These are phyloP conservation scores for Torulaspora indica DNA, from an alignment of 805 yeast species.

Conservation along the genomic window DNA sequence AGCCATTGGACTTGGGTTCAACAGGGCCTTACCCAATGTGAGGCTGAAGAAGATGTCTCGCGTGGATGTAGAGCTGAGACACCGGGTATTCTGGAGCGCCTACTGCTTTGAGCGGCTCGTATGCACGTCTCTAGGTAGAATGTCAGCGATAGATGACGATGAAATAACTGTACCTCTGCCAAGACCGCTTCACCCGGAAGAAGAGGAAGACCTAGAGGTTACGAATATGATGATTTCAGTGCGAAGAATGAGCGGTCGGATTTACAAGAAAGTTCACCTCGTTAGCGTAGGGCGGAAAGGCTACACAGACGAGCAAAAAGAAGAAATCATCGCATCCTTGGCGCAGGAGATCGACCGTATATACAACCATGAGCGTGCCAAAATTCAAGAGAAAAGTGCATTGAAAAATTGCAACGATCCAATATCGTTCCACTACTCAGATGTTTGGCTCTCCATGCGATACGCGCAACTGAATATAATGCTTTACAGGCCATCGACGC, in stretches of 20 bases:
- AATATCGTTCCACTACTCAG: constrained; percentile 36
- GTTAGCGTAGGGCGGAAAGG: constrained; percentile 38
- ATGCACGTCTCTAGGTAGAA: constrained; percentile 47
- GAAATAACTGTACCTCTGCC: constrained; percentile 48
- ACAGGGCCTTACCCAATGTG: constrained; percentile 36
- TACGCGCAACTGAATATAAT: constrained; percentile 46
- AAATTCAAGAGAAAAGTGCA: constrained; percentile 24
- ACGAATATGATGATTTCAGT: constrained; percentile 42
- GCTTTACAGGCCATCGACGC: constrained; percentile 47
- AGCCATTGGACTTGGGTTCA: constrained; percentile 44
- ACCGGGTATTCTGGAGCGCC: constrained; percentile 48
- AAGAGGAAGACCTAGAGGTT: constrained; percentile 39
- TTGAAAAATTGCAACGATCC: constrained; percentile 13
- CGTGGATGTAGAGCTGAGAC: constrained; percentile 41
- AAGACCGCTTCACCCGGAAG: constrained; percentile 39
- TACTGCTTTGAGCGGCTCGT: constrained; percentile 47
- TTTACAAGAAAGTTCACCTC: constrained; percentile 45
- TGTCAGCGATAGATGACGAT: constrained; percentile 45
- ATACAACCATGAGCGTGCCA: constrained; percentile 26
- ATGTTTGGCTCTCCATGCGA: constrained; percentile 38
- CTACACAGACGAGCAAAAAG: constrained; percentile 33
- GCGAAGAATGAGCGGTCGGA: constrained; percentile 45
- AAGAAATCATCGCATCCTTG: constrained; percentile 33
- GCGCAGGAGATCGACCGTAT: constrained; percentile 35
- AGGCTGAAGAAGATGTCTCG: constrained; percentile 32